Base-by-base conservation (phyloP, 2,329 filamentous ascomycete species). In the Colletotrichum theobromicola region DNA sequence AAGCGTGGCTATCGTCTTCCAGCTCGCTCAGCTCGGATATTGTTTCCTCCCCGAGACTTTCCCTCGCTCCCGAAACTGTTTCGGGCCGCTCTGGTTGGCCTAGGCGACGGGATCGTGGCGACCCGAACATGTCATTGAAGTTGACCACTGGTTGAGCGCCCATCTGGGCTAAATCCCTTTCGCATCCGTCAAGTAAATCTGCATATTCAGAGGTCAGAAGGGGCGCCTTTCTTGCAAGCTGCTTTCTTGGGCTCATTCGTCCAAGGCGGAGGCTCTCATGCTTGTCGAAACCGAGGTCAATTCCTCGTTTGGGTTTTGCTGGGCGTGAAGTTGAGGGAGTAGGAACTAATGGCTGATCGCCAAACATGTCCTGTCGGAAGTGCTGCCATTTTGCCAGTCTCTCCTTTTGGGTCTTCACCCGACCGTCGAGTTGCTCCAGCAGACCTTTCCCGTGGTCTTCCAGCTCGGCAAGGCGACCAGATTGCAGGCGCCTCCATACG, bases 341-440 rank as follows among this genome's bases (percentile, higher is more conserved):
- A 4, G 79, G 79, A n/a, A 75, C 76, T 76, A 72, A 75, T 13
- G 46, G 50, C 66, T 73, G 42, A 30, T 77, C 76, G 2, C 85
- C 84, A 26, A 88, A 87, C 74, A 88, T 83, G 21, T 83, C 84
- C 77, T 86, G 84, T 75, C 90, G 87, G 75, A 95, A 95, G n/a
- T 87, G 87, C 78, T 93, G 89, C 95, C 95, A 98, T 81, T 89
- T 92, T 67, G 90, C 88, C 32, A 98, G 82, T 50, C 95, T 90
- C 58, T 89, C 88, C 68, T 90, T 89, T 78, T 98, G 95, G 8
- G 89, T 85, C 57, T 87, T 85, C 1, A 97, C 90, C 16, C 94
- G 90, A 24, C 84, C 83, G 68, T 96, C 93, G 7, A 98, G 85
- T 79, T 95, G 92, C 75, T 94, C 89, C 24, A 98, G 80, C 2